phyloP scores from a whole-genome alignment of 306 rosid genomes.

The Vigna hirtella region DNA sequence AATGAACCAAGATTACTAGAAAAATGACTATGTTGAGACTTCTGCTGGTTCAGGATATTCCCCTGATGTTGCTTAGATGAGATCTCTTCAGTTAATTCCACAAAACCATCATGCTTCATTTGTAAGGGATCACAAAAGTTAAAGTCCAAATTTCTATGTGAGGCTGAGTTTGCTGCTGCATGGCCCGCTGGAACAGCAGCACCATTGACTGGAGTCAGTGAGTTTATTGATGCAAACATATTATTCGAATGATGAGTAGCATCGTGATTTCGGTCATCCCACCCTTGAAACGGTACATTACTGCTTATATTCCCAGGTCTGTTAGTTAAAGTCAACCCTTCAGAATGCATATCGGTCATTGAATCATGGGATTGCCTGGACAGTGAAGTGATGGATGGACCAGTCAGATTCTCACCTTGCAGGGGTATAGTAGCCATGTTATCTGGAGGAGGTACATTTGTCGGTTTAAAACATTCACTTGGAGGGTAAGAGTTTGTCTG shows the following conservation, averaged over 20 bases:
- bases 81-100: slow-evolving; percentile 49
- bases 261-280: slow-evolving; percentile 70
- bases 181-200: slow-evolving; percentile 56
- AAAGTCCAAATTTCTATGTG: slow-evolving; percentile 56
- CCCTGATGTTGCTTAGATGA: slow-evolving; percentile 54
- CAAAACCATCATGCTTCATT: slow-evolving; percentile 56
- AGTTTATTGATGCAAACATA: slow-evolving; percentile 57
- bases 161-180: slow-evolving; percentile 43
- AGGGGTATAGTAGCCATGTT: slow-evolving; percentile 54
- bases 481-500: slow-evolving; percentile 58
- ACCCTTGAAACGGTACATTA: slow-evolving; percentile 60
- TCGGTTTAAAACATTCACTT: slow-evolving; percentile 53
- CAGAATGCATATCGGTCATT: slow-evolving; percentile 54
- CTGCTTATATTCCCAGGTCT: slow-evolving; percentile 46
- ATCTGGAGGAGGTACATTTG: slow-evolving; percentile 49
- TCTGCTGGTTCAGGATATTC: slow-evolving; percentile 60
- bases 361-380: slow-evolving; percentile 56
- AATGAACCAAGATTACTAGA: slow-evolving; percentile 71
- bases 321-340: slow-evolving; percentile 47
- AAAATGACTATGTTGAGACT: slow-evolving; percentile 52
- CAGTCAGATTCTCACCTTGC: slow-evolving; percentile 54
- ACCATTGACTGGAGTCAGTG: slow-evolving; percentile 59
- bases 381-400: slow-evolving; percentile 56
- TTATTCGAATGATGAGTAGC: slow-evolving; percentile 56
- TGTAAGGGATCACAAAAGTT: slow-evolving; percentile 54